These are phyloP conservation scores for Arthonia radiata DNA, from an alignment of 495 filamentous ascomycete species.

Conservation along the genomic window DNA sequence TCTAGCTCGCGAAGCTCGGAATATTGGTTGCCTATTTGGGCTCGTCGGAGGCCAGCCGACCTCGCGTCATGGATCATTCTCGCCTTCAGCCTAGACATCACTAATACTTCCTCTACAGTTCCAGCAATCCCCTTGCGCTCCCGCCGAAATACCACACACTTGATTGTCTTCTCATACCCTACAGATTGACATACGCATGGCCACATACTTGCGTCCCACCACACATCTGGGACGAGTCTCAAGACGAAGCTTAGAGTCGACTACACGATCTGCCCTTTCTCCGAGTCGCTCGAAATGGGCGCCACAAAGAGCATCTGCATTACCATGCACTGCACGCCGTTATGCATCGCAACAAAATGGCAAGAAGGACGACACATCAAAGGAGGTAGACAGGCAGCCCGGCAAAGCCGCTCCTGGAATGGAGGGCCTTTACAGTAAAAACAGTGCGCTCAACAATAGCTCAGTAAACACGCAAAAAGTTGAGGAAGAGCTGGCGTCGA, in stretches of 20 bases:
- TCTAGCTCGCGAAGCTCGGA: too few species aligned
- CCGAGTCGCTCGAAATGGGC: slow-evolving; percentile 14
- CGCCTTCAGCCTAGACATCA: too few species aligned
- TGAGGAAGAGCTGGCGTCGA: slow-evolving; percentile 13
- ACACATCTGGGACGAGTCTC: slow-evolving; percentile 37
- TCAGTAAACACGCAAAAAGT: slow-evolving; percentile 13
- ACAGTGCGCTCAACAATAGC: slow-evolving; percentile 19
- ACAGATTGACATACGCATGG: too few species aligned
- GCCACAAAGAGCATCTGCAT: slow-evolving; percentile 17
- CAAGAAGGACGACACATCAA: slow-evolving; percentile 7
- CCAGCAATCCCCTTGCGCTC: too few species aligned
- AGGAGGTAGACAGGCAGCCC: slow-evolving; percentile 7
- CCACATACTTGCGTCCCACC: too few species aligned
- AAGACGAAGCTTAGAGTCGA: slow-evolving; percentile 23
- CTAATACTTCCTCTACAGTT: too few species aligned
- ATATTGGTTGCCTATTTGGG: too few species aligned
- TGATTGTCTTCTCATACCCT: too few species aligned
- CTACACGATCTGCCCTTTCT: slow-evolving; percentile 18
- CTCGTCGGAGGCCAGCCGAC: too few species aligned
- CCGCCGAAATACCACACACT: too few species aligned
- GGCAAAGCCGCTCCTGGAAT: slow-evolving; percentile 19
- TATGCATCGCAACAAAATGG: slow-evolving; percentile 6
- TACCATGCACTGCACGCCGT: slow-evolving; percentile 17
- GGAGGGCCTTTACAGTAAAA: slow-evolving; percentile 17
- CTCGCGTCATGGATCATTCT: too few species aligned